Evolutionary conservation across 1,284 basidiomycete species (phyloP).

Genomic region (Leccinum pachyderme): DNA sequence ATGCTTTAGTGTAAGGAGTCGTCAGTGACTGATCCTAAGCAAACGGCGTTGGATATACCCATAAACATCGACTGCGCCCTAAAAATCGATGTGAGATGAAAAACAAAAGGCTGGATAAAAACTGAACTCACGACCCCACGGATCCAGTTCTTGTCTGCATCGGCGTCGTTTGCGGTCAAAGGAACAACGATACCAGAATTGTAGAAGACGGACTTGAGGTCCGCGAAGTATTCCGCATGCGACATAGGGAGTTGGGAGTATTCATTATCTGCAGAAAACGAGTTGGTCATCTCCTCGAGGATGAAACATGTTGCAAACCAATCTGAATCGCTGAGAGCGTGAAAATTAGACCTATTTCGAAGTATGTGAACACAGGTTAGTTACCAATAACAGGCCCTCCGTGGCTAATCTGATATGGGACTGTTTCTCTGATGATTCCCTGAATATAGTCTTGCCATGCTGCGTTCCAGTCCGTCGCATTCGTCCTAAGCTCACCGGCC

Average conservation of each 20-base stretch:
- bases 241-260: constrained; percentile 50
- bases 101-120: neutral
- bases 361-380: constrained; percentile 16
- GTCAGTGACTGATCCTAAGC: neutral
- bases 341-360: constrained; percentile 3
- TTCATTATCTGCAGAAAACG: constrained; percentile 61
- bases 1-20: constrained; percentile 17
- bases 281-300: neutral
- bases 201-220: constrained; percentile 58
- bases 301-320: constrained; percentile 42
- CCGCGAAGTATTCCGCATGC: constrained; percentile 63
- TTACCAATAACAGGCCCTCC: constrained; percentile 75
- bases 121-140: constrained; percentile 50
- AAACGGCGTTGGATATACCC: constrained; percentile 35
- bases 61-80: constrained; percentile 55
- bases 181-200: constrained; percentile 63
- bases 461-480: constrained; percentile 60
- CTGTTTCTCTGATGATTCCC: constrained; percentile 61
- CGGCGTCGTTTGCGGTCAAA: constrained; percentile 72
- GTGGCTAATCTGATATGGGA: constrained; percentile 62
- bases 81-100: constrained; percentile 10
- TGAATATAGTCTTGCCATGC: constrained; percentile 74
- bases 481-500: constrained; percentile 61
- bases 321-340: constrained; percentile 56
- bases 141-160: constrained; percentile 58